Percentiles rank a stretch among this genome's conserved stretches.
Evolutionary conservation across 139 green algal species (phyloP).

Genomic region (Volvox africanus): DNA sequence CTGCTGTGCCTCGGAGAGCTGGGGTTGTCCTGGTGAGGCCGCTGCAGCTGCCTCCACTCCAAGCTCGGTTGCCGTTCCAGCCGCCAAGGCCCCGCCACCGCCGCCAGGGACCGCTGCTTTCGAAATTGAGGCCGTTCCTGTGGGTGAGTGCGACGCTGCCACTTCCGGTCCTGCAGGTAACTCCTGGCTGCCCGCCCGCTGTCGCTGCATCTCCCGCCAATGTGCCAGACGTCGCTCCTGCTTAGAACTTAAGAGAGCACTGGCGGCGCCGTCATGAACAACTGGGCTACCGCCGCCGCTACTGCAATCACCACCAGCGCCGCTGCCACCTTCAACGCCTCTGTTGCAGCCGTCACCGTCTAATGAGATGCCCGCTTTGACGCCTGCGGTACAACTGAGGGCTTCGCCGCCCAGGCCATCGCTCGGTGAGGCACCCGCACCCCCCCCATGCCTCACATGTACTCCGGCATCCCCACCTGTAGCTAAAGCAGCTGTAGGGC

Average conservation of each 20-base stretch:
- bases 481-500: not conserved
- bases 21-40: not conserved
- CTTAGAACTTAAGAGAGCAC: not conserved
- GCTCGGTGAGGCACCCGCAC: not conserved
- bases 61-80: not conserved
- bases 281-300: not conserved
- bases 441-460: not conserved
- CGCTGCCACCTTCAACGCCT: not conserved
- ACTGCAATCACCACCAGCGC: not conserved
- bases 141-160: not conserved
- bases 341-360: not conserved
- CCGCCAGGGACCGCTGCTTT: not conserved
- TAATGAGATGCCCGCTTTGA: not conserved
- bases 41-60: not conserved
- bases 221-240: slow-evolving; percentile 15
- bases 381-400: not conserved
- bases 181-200: not conserved
- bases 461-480: not conserved
- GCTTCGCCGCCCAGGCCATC: not conserved
- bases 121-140: not conserved
- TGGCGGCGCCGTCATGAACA: not conserved
- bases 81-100: not conserved
- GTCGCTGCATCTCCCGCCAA: slow-evolving; percentile 12
- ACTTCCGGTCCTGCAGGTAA: not conserved
- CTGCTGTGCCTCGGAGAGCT: not conserved